phyloP scores from a whole-genome alignment of 306 rosid genomes.

The Sicyos baderoa region DNA sequence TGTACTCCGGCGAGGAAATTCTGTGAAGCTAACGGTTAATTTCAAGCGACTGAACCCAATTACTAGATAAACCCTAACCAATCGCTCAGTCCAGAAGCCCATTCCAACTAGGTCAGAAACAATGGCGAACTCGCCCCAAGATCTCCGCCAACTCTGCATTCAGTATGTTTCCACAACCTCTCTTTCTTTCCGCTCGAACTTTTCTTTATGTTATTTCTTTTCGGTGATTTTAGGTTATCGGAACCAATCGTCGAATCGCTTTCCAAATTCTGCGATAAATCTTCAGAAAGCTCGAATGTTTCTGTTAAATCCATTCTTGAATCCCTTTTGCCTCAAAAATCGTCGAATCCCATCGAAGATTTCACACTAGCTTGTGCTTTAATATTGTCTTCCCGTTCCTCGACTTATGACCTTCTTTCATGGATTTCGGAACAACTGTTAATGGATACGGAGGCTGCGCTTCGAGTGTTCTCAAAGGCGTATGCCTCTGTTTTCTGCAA shows the following conservation, averaged over 20 bases:
- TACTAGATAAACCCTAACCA: neutral
- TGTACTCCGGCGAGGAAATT: neutral
- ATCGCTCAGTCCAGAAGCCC: neutral
- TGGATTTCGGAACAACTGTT: conserved; percentile 63
- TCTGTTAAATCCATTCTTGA: conserved; percentile 53
- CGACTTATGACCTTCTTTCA: conserved; percentile 44
- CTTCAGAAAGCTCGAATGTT: conserved; percentile 31
- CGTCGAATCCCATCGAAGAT: conserved; percentile 37
- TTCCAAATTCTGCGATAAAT: conserved; percentile 29
- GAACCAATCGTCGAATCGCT: conserved; percentile 36
- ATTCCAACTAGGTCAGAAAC: neutral
- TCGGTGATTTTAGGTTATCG: conserved; percentile 40
- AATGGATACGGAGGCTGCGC: conserved; percentile 35
- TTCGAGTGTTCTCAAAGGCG: conserved; percentile 38
- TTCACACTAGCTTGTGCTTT: conserved; percentile 65
- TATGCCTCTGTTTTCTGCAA: conserved; percentile 26
- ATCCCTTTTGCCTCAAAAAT: conserved; percentile 41
- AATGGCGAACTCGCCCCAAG: conserved; percentile 48
- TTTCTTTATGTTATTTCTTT: neutral
- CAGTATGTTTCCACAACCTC: conserved; percentile 29
- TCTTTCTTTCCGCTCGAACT: neutral
- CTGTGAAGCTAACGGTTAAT: neutral
- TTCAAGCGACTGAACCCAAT: neutral
- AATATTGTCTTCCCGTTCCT: conserved; percentile 44
- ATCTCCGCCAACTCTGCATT: conserved; percentile 36